Conservation (phyloP, 2,329 filamentous ascomycete genomes). For the Colletotrichum sidae region DNA sequence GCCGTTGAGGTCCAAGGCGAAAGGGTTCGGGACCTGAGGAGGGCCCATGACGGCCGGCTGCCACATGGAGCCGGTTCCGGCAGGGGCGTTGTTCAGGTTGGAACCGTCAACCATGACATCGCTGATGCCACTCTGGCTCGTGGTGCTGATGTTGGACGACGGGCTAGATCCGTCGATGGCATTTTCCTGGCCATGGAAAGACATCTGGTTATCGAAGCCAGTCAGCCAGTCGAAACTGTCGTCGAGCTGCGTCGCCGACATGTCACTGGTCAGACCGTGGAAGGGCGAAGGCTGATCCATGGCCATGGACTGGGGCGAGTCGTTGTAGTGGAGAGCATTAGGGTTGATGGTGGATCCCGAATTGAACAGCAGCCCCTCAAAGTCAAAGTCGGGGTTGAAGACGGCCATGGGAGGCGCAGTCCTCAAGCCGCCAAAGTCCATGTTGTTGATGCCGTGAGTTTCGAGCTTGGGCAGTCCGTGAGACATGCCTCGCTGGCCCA, state of each 20-base stretch:
- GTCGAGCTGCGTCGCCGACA: constrained; percentile 72
- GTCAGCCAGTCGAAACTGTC: constrained; percentile 86
- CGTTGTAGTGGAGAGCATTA: constrained; percentile 84
- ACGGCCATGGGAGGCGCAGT: constrained; percentile 79
- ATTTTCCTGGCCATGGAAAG: constrained; percentile 78
- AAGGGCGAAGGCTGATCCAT: constrained; percentile 73
- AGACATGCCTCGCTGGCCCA: constrained; percentile 74
- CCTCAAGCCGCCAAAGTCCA: constrained; percentile 78
- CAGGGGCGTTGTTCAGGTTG: constrained; percentile 67
- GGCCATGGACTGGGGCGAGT: constrained; percentile 76
- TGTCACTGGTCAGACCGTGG: constrained; percentile 64
- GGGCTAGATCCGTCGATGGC: constrained; percentile 94
- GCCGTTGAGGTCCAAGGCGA: constrained; percentile 79
- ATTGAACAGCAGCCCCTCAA: constrained; percentile 78
- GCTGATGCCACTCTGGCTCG: constrained; percentile 90
- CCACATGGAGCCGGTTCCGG: constrained; percentile 72
- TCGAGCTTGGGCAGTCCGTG: constrained; percentile 86
- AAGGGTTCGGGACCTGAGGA: constrained; percentile 75
- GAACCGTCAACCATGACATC: constrained; percentile 91
- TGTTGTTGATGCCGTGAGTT: constrained; percentile 72
- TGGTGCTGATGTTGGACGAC: constrained; percentile 94
- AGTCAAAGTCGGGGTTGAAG: constrained; percentile 75
- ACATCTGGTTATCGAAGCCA: constrained; percentile 83
- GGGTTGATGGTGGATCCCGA: constrained; percentile 76
- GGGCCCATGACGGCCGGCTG: constrained; percentile 77